These are phyloP conservation scores for Cercospora nicotianae DNA, from an alignment of 2,329 filamentous ascomycete genomes.

Conservation along the genomic window DNA sequence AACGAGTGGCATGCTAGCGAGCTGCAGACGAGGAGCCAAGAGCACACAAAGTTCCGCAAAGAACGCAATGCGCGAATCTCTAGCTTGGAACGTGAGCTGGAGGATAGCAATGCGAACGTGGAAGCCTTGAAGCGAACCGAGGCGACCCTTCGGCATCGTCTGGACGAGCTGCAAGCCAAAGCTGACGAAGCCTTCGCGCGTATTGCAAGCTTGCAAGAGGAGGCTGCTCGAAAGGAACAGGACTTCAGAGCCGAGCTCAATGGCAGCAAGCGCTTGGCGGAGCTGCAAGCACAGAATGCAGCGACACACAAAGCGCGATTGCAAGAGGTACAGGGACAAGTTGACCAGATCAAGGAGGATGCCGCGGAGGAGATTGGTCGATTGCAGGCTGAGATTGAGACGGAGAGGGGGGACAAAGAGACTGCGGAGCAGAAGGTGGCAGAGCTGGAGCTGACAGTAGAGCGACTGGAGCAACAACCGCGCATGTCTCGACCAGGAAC, in stretches of 20 bases:
- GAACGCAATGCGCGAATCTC: slow-evolving; percentile 90
- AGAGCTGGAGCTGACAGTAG: slow-evolving; percentile 64
- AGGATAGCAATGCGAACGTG: slow-evolving; percentile 75
- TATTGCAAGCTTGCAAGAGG: slow-evolving; percentile 82
- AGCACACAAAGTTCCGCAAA: slow-evolving; percentile 86
- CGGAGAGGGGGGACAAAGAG: slow-evolving; percentile 59
- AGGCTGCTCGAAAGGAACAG: slow-evolving; percentile 77
- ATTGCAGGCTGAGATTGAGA: slow-evolving; percentile 52
- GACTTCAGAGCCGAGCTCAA: slow-evolving; percentile 85
- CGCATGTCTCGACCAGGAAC: slow-evolving; percentile 49
- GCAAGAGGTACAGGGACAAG: slow-evolving; percentile 64
- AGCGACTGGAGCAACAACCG: slow-evolving; percentile 50
- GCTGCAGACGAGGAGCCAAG: slow-evolving; percentile 82
- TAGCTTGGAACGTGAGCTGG: slow-evolving; percentile 82
- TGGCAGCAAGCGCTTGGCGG: slow-evolving; percentile 74
- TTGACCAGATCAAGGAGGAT: slow-evolving; percentile 67
- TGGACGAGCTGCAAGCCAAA: slow-evolving; percentile 82
- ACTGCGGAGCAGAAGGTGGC: slow-evolving; percentile 62
- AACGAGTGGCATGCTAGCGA: slow-evolving; percentile 92
- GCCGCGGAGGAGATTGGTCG: slow-evolving; percentile 58
- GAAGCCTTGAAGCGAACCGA: slow-evolving; percentile 79
- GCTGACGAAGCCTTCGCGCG: slow-evolving; percentile 79
- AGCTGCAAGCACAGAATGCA: slow-evolving; percentile 75
- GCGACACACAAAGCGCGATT: slow-evolving; percentile 70
- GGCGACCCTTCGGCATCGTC: slow-evolving; percentile 72